Evolutionary conservation across 495 filamentous ascomycete genomes (phyloP).

Genomic region (Letharia columbiana): DNA sequence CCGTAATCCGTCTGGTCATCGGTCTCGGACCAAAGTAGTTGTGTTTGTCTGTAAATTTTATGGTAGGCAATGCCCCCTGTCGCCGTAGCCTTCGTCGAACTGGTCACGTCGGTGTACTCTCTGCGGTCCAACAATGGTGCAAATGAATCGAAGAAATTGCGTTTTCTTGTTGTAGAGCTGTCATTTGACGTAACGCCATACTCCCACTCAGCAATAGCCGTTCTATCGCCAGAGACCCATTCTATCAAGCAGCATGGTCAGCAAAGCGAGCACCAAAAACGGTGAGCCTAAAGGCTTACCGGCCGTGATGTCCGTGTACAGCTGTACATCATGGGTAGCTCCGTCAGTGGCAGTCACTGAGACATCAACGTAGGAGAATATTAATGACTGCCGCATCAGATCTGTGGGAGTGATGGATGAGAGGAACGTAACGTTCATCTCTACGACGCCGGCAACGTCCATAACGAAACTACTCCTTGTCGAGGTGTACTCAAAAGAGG

Average conservation of each 20-base stretch:
- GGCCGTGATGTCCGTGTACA: conserved; percentile 54
- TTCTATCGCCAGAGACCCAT: conserved; percentile 49
- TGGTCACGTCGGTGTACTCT: not conserved
- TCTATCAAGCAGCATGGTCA: conserved; percentile 33
- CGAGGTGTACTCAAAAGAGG: conserved; percentile 47
- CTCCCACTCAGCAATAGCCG: conserved; percentile 44
- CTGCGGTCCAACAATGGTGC: not conserved
- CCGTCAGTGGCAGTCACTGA: conserved; percentile 47
- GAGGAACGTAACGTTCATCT: conserved; percentile 50
- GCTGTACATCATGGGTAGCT: conserved; percentile 43
- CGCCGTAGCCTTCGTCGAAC: not conserved
- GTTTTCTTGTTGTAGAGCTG: conserved; percentile 12
- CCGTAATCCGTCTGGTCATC: conserved; percentile 53
- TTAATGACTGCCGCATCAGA: conserved; percentile 45
- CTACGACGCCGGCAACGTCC: conserved; percentile 38
- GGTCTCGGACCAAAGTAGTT: conserved; percentile 45
- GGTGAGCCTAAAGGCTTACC: conserved; percentile 32
- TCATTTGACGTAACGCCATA: conserved; percentile 36
- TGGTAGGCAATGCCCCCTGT: conserved; percentile 40
- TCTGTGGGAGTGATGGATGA: conserved; percentile 51
- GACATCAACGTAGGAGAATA: conserved; percentile 50
- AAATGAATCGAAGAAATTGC: not conserved
- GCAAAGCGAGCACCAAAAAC: conserved; percentile 6
- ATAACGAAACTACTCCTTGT: conserved; percentile 51
- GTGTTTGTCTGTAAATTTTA: conserved; percentile 43